Evolutionary conservation across 257 asterid genomes (phyloP).

Genomic region (Rhazya stricta): DNA sequence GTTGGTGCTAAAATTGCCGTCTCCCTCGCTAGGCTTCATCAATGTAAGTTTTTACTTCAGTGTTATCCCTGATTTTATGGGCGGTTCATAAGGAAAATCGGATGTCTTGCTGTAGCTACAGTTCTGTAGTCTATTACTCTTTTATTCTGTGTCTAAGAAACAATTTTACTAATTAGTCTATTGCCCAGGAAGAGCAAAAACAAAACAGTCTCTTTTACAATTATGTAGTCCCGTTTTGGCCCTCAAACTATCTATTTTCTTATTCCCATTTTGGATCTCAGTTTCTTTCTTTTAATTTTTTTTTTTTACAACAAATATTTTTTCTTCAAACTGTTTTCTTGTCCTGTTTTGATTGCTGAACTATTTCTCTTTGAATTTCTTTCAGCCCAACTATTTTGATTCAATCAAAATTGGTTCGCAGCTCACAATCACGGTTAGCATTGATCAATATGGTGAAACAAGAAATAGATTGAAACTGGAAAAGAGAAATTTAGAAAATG

Average conservation of each 20-base stretch:
- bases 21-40: slow-evolving; percentile 57
- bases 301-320: too few species aligned
- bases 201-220: neutral
- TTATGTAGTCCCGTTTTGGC: neutral
- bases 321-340: neutral
- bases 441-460: too few species aligned
- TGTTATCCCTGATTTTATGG: slow-evolving; percentile 1
- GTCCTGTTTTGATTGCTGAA: neutral
- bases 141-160: neutral
- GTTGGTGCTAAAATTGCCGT: slow-evolving; percentile 80
- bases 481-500: too few species aligned
- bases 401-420: too few species aligned
- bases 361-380: too few species aligned
- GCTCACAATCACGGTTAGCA: too few species aligned
- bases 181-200: neutral
- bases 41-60: slow-evolving; percentile 11
- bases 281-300: too few species aligned
- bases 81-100: neutral
- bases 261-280: too few species aligned
- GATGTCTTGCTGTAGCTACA: neutral
- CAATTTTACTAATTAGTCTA: neutral
- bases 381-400: neutral
- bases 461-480: too few species aligned
- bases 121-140: neutral
- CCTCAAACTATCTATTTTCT: too few species aligned